A percentile compares a stretch with the other conserved stretches of the same genome.
phyloP scores from a whole-genome alignment of 2,329 filamentous ascomycete species.

The Tolypocladium paradoxum region DNA sequence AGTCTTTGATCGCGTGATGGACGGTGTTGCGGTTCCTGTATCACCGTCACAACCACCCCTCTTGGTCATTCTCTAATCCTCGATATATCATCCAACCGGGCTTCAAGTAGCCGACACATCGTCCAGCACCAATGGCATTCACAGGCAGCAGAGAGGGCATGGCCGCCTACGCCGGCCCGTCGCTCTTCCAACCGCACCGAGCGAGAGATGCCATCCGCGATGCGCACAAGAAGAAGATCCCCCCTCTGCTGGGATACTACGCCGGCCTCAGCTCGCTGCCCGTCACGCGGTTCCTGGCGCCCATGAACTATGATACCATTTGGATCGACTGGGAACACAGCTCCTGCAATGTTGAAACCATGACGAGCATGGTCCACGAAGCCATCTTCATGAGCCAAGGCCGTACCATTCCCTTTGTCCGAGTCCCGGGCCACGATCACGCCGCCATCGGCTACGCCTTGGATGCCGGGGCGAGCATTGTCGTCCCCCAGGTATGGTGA shows the following conservation, averaged over 20 bases:
- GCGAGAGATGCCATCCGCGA: conserved; percentile 33
- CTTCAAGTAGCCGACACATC: not conserved
- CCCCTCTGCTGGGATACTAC: conserved; percentile 31
- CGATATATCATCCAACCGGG: too few species aligned
- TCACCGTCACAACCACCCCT: not conserved
- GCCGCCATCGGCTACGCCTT: conserved; percentile 34
- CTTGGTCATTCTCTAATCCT: too few species aligned
- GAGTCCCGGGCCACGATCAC: conserved; percentile 35
- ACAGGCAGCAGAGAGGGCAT: conserved; percentile 19
- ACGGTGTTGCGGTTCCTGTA: not conserved
- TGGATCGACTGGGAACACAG: conserved; percentile 40
- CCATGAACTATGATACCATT: conserved; percentile 30
- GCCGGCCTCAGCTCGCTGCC: conserved; percentile 27
- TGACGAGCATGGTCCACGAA: conserved; percentile 37
- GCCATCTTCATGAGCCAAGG: conserved; percentile 34
- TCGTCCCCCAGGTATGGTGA: conserved; percentile 26
- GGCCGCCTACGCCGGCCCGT: conserved; percentile 30
- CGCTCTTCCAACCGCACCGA: conserved; percentile 34
- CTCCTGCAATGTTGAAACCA: conserved; percentile 35
- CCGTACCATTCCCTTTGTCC: conserved; percentile 31
- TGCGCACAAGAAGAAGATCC: conserved; percentile 33
- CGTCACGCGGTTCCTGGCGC: conserved; percentile 28
- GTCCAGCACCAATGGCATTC: not conserved
- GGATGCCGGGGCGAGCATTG: conserved; percentile 36
- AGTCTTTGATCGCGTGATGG: not conserved